Conservation (phyloP, 2,329 filamentous ascomycete species). For the Talaromyces marneffei region DNA sequence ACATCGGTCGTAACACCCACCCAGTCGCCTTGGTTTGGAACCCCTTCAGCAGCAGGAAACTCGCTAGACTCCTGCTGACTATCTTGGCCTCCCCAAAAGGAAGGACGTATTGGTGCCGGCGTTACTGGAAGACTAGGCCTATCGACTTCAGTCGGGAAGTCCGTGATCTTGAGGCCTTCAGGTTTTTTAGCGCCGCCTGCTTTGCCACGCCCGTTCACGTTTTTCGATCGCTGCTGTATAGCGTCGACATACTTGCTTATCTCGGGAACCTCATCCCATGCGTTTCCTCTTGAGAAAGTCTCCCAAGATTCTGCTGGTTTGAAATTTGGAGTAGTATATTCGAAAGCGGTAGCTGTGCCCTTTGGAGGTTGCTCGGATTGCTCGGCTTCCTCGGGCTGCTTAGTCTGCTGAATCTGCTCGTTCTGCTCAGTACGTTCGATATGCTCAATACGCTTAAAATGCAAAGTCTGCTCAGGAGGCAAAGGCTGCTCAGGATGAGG, state of each 20-base stretch:
- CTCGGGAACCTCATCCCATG: conserved; percentile 86
- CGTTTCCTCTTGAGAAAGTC: conserved; percentile 67
- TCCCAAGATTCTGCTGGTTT: conserved; percentile 60
- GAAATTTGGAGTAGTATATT: conserved; percentile 18
- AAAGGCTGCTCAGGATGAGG: background rate
- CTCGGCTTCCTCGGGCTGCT: background rate
- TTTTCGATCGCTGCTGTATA: conserved; percentile 47
- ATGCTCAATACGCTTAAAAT: background rate
- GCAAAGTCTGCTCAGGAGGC: conserved; percentile 14
- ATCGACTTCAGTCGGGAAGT: conserved; percentile 78
- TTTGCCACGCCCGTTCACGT: conserved; percentile 18
- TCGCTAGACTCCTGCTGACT: conserved; percentile 23
- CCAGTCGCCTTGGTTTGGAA: conserved; percentile 85
- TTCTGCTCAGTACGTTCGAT: conserved; percentile 11
- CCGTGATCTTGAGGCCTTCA: conserved; percentile 65
- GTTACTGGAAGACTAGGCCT: conserved; percentile 86
- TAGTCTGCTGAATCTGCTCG: background rate
- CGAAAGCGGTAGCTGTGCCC: background rate
- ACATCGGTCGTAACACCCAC: conserved; percentile 63
- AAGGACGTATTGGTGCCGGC: conserved; percentile 57
- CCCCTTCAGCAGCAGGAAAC: conserved; percentile 72
- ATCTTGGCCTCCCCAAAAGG: conserved; percentile 4
- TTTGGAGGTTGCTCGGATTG: background rate
- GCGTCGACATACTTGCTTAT: conserved; percentile 83
- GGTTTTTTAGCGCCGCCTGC: conserved; percentile 34